A percentile compares a stretch with the other conserved stretches of the same genome.
phyloP scores from a whole-genome alignment of 768 basidiomycete genomes.

The Leccinum rimulosum region DNA sequence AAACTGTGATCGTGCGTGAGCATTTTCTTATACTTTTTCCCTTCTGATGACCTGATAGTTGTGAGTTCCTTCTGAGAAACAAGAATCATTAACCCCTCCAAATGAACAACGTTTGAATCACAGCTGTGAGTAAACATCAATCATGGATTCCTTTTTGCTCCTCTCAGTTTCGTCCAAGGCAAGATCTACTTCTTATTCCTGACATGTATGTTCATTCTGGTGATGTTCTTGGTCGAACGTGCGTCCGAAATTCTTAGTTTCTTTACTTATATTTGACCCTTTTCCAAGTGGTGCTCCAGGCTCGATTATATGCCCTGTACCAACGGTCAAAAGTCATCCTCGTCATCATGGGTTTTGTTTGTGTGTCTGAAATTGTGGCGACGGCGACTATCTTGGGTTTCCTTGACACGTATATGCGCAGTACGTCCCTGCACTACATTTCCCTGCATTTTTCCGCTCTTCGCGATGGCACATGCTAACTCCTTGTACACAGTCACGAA shows the following conservation, averaged over 20 bases:
- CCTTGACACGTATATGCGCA: constrained; percentile 2
- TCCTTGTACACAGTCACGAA: not conserved
- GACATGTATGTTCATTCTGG: not conserved
- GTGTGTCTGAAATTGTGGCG: constrained; percentile 7
- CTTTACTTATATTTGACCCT: not conserved
- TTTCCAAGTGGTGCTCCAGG: constrained; percentile 13
- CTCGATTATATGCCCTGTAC: constrained; percentile 12
- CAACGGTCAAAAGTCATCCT: constrained; percentile 6
- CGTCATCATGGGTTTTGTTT: constrained; percentile 4
- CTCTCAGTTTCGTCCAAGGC: constrained; percentile 3
- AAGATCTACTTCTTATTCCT: constrained; percentile 6
- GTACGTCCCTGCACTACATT: not conserved
- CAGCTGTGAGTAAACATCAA: not conserved
- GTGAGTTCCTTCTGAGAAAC: constrained; percentile 6
- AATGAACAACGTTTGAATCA: not conserved
- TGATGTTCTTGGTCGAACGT: constrained; percentile 4
- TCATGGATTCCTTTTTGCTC: not conserved
- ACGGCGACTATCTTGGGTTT: constrained; percentile 4
- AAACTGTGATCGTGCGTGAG: constrained; percentile 8
- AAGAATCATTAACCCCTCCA: not conserved
- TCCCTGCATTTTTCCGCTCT: not conserved
- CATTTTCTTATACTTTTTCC: not conserved
- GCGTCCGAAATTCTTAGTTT: not conserved
- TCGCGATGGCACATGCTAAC: not conserved
- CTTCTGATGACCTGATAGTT: constrained; percentile 10